Base-by-base conservation (phyloP, 2,329 filamentous ascomycete species). In the Hawksworthiomyces lignivorus region DNA sequence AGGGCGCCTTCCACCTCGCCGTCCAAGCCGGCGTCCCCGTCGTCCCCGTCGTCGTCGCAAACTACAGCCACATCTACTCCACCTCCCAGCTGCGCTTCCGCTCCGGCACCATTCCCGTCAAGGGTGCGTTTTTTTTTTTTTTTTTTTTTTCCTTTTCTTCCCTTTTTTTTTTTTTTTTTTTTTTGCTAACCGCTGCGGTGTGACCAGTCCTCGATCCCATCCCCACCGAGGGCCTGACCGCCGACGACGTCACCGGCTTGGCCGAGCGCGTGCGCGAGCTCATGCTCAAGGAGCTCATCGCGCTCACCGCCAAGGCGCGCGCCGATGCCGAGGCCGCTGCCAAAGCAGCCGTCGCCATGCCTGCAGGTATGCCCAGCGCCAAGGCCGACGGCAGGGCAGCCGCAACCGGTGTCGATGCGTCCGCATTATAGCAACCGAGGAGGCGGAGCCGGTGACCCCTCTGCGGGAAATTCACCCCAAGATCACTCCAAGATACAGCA, bases 1-100 rank as follows among this genome's bases (percentile, higher is more conserved):
- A 98, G 71, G 92, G 92, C 46, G 92, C 90, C 35, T 98, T 98
- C 65, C 90, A 98, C 62, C 74, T 98, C 26, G 92, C 92, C 34
- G 78, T 98, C 17, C 86, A 97, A 70, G 90, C 90, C 3, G 84
- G 87, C 51, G 92, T 96, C 6, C 89, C 89, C 20, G 86, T 98
- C 54, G 82, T 98, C 4, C 92, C 92, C 0, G 75, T 94, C 27
- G 82, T 88, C 35, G 76, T 79, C 22, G 84, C 84, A 58, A 89
- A 88, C 64, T 90, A 90, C 62, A 81, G 81, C 53, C 76, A 87
- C 57, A 58, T 89, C 26, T 64, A 89, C 49, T 79, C 77, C 54
- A 62, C 80, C 52, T 80, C 80, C 63, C 68, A 69, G 33, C 58
- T 76, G 52, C 67, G 76, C 30, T 90, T 90, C 56, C 77, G 75